Evolutionary conservation across 2,329 filamentous ascomycete genomes (phyloP).

Genomic region (Clarireedia paspali): DNA sequence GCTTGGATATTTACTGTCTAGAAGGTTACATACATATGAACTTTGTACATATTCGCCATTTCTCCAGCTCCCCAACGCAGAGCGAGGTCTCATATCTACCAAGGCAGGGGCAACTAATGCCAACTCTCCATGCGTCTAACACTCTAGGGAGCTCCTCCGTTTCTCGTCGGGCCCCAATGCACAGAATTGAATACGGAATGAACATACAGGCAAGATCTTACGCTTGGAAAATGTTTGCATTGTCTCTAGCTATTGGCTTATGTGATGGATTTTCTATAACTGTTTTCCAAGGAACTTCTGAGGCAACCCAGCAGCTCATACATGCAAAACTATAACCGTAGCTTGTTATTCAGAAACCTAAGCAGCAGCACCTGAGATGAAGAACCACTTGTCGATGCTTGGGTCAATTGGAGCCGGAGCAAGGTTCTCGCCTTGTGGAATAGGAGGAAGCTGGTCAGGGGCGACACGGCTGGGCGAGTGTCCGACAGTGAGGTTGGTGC

Average conservation of each 20-base stretch:
- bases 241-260: background rate
- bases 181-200: background rate
- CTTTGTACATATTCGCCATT: background rate
- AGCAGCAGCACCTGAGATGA: conserved; percentile 93
- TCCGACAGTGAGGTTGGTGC: conserved; percentile 70
- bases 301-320: conserved; percentile 8
- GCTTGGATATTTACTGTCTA: background rate
- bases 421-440: conserved; percentile 75
- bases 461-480: conserved; percentile 68
- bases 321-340: conserved; percentile 6
- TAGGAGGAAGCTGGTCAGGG: conserved; percentile 61
- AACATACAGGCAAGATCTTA: background rate
- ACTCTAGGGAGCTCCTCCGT: no score
- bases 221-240: background rate
- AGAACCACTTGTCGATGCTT: conserved; percentile 99
- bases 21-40: background rate
- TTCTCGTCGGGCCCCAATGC: no score
- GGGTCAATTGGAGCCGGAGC: conserved; percentile 82
- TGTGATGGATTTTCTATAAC: conserved; percentile 9
- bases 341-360: conserved; percentile 37
- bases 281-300: conserved; percentile 11
- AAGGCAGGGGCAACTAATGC: background rate
- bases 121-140: background rate
- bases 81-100: background rate
- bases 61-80: background rate